Evolutionary conservation across 139 green algal genomes (phyloP), one percentile per base, ranked within the genome.

Genomic region (Ulvella scutata): DNA sequence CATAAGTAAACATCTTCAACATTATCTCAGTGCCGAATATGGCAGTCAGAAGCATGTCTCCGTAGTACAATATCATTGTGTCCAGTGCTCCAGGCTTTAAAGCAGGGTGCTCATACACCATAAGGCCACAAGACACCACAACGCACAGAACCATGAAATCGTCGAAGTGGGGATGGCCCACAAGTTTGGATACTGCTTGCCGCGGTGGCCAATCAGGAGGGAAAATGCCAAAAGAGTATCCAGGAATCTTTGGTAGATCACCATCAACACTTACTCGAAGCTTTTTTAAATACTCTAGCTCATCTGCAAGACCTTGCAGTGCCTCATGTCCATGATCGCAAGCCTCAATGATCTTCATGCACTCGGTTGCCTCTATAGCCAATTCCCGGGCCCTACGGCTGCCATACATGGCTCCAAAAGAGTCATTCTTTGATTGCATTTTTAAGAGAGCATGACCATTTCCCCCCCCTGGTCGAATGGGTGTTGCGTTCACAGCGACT

Each of bases 1-100:
- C 84, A 80, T 88, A 92, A 6, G 88, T 88, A 36, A 92, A 78
- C 9, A 85, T 81, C 85, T 96, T 96, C 43, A 91, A 40, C 4
- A 87, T 0, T 21, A 78, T 80, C 82, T 95, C 88, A 2, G 86
- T 21, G 3, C 61, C 77, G 73, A 93, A 95, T 3, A 83, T 74
- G 36, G 62, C 38, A 36, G 88, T 92, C 61, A 90, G 85, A 4
- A 61, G 67, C 4, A 88, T 75, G 61, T 92, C 84, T 4, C 75
- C 38, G 61, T 62, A 83, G 20, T 78, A 51, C 38, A 91, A 38
- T 20, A 86, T 74, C 21, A 62, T 37, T 6, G 43, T 40, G 37
- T 62, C 37, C 59, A 81, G 36, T 4, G 61, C 43, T 20, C 75
- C 79, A 0, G 31, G 43, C 37, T 75, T 72, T 26, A 91, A 77